Evolutionary conservation across 2,329 filamentous ascomycete species (phyloP).

Genomic region (Graphium sp.): DNA sequence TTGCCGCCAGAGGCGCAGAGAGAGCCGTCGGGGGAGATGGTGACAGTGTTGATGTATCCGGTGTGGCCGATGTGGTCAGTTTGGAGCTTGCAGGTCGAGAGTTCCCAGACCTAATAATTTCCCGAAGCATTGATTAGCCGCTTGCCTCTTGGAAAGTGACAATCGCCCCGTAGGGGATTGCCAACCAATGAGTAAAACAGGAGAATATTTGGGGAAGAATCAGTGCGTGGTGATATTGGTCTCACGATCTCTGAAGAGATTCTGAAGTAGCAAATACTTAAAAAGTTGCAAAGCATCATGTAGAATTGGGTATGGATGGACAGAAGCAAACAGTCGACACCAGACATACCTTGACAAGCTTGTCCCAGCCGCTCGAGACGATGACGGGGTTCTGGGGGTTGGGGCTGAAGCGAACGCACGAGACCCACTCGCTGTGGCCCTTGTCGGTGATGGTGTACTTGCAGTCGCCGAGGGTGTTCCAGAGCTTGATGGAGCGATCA

Average conservation of each 20-base stretch:
- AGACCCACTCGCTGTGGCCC: conserved; percentile 99
- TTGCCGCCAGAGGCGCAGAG: conserved; percentile 98
- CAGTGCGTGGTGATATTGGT: conserved; percentile 89
- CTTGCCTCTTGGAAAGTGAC: conserved; percentile 1
- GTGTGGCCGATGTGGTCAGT: conserved; percentile 99
- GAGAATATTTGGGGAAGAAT: conserved; percentile 28
- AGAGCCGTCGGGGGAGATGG: conserved; percentile 97
- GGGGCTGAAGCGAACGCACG: conserved; percentile 97
- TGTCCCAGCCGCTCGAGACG: conserved; percentile 97
- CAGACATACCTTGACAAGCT: conserved; percentile 92
- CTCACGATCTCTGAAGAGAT: conserved; percentile 52
- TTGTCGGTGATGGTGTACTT: conserved; percentile 99
- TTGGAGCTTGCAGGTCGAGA: conserved; percentile 97
- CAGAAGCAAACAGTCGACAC: conserved; percentile 3
- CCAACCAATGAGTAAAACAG: conserved; percentile 1
- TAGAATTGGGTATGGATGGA: conserved; percentile 19
- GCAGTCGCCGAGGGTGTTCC: conserved; percentile 99
- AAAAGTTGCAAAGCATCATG: conserved; percentile 79
- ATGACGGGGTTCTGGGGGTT: conserved; percentile 99
- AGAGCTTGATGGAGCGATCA: conserved; percentile 98
- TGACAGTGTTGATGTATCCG: conserved; percentile 99
- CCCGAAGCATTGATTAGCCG: conserved; percentile 2
- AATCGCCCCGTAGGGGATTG: background rate
- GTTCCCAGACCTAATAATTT: conserved; percentile 93
- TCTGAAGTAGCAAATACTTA: conserved; percentile 99